Percentiles rank a stretch among this genome's conserved stretches.
These are phyloP conservation scores for Nasturtium officinale DNA, from an alignment of 345 rosid genomes.

Conservation along the genomic window DNA sequence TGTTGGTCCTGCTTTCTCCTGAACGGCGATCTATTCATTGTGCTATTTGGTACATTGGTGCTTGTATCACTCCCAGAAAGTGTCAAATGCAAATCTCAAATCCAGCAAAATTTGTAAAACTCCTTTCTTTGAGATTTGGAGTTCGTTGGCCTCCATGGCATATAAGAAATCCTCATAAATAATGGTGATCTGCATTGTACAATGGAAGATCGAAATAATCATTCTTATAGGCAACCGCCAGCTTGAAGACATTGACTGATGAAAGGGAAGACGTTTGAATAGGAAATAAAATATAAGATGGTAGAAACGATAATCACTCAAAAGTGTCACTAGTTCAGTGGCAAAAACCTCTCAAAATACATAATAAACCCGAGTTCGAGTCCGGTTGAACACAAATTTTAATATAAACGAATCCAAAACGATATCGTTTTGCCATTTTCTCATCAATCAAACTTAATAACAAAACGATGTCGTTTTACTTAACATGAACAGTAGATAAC, in stretches of 20 bases:
- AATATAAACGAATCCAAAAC: no score
- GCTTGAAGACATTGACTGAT: slow-evolving; percentile 13
- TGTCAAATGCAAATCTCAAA: slow-evolving; percentile 78
- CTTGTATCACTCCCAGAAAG: slow-evolving; percentile 78
- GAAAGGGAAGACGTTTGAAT: slow-evolving; percentile 5
- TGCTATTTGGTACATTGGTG: slow-evolving; percentile 51
- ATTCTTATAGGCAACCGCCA: slow-evolving; percentile 29
- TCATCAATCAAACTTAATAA: no score
- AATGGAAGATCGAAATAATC: slow-evolving; percentile 14
- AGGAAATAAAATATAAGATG: not conserved
- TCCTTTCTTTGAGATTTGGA: slow-evolving; percentile 92
- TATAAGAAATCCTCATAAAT: slow-evolving; percentile 79
- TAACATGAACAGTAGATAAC: no score
- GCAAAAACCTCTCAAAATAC: no score
- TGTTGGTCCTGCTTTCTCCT: slow-evolving; percentile 71
- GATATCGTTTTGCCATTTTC: no score
- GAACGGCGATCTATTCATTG: slow-evolving; percentile 58
- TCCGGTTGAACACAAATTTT: no score
- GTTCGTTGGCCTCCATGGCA: slow-evolving; percentile 56
- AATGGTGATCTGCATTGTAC: slow-evolving; percentile 63
- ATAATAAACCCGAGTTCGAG: no score
- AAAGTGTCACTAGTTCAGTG: no score
- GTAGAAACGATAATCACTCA: no score
- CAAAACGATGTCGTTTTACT: no score
- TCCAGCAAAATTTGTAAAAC: slow-evolving; percentile 84